A percentile compares a stretch with the other conserved stretches of the same genome.
These are phyloP conservation scores for Candida sojae DNA, from an alignment of 1,139 yeast genomes.

Conservation along the genomic window DNA sequence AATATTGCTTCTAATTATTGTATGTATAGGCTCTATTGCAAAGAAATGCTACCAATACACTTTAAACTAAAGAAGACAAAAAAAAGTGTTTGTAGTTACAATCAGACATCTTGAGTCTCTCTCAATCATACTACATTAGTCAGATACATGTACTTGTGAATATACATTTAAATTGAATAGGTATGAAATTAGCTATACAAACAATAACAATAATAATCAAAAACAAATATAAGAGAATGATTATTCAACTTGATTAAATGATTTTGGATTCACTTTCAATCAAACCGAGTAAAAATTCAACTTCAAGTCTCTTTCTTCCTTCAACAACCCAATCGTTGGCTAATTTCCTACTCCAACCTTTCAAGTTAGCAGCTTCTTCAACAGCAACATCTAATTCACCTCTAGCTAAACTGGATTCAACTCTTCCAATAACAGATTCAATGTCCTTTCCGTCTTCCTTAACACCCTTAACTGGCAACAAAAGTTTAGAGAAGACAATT, in stretches of 20 bases:
- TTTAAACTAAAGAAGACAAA: no score
- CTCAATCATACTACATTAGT: no score
- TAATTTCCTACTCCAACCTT: slow-evolving; percentile 91
- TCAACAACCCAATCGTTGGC: slow-evolving; percentile 91
- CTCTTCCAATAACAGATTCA: slow-evolving; percentile 86
- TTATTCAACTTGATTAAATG: slow-evolving; percentile 15
- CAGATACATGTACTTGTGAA: not conserved
- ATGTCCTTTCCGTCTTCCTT: slow-evolving; percentile 74
- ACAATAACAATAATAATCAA: not conserved
- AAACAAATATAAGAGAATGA: not conserved
- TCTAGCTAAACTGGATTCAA: slow-evolving; percentile 71
- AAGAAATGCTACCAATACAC: no score
- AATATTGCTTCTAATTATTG: no score
- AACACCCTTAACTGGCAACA: slow-evolving; percentile 63
- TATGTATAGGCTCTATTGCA: no score
- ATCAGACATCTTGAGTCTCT: no score
- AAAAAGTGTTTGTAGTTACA: no score
- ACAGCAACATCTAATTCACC: slow-evolving; percentile 87
- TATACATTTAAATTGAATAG: not conserved
- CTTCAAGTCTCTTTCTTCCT: slow-evolving; percentile 86
- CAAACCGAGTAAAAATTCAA: slow-evolving; percentile 72
- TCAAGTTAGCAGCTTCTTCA: slow-evolving; percentile 84
- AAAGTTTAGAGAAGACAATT: slow-evolving; percentile 68
- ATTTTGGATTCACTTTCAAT: slow-evolving; percentile 59
- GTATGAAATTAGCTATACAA: slow-evolving; percentile 2